phyloP scores from a whole-genome alignment of 2,329 filamentous ascomycete species.

The Penicillium glabrum region DNA sequence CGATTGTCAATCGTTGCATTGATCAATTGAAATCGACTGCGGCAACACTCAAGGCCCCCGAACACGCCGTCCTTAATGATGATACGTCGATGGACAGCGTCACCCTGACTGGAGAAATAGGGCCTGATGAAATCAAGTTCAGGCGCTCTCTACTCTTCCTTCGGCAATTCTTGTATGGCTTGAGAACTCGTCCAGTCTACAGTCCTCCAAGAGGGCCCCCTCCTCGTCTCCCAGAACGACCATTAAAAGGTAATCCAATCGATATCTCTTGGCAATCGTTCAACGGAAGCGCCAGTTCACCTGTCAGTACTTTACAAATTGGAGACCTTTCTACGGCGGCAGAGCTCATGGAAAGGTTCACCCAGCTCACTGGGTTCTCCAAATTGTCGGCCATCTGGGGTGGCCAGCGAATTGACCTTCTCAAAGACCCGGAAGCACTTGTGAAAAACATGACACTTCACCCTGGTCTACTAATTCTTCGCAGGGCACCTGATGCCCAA shows the following conservation, averaged over 20 bases:
- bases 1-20: constrained; percentile 72
- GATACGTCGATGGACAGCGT: constrained; percentile 57
- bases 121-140: constrained; percentile 63
- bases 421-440: constrained; percentile 59
- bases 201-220: constrained; percentile 60
- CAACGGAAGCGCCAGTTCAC: constrained; percentile 59
- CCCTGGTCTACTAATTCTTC: constrained; percentile 65
- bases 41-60: constrained; percentile 53
- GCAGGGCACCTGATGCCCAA: constrained; percentile 55
- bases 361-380: constrained; percentile 70
- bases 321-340: constrained; percentile 69
- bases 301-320: constrained; percentile 63
- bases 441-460: constrained; percentile 67
- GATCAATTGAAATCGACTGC: constrained; percentile 67
- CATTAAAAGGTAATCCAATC: constrained; percentile 62
- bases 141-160: constrained; percentile 68
- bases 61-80: constrained; percentile 43
- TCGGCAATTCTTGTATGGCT: constrained; percentile 62
- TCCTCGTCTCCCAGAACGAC: constrained; percentile 56
- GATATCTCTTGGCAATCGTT: constrained; percentile 74
- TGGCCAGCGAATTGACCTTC: constrained; percentile 65
- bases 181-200: constrained; percentile 56
- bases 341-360: constrained; percentile 67
- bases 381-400: constrained; percentile 72
- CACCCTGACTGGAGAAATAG: constrained; percentile 49